Percentiles rank a stretch among this genome's conserved stretches.
Conservation (phyloP, 1,284 basidiomycete genomes). For the Trichosporon sp. region DNA sequence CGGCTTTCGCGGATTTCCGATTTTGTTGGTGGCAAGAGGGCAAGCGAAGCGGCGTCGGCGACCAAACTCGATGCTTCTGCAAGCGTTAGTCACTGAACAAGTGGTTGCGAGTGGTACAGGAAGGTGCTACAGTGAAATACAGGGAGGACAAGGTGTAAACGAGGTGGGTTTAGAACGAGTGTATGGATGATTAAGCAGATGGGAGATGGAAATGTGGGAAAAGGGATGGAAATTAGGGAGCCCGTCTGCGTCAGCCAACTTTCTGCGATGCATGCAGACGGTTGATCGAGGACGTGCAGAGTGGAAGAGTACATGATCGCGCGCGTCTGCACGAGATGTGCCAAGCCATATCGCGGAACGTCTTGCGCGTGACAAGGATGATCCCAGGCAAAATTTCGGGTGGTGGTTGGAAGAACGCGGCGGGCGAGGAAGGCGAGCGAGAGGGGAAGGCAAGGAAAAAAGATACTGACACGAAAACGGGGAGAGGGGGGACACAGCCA, state of each 20-base stretch:
- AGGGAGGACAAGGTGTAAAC: background rate
- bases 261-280: background rate
- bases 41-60: background rate
- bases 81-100: background rate
- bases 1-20: background rate
- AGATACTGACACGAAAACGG: background rate
- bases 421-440: background rate
- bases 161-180: background rate
- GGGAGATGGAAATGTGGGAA: background rate
- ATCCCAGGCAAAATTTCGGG: background rate
- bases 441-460: background rate
- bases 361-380: background rate
- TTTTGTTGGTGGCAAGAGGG: conserved; percentile 1
- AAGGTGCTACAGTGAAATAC: background rate
- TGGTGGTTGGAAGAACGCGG: background rate
- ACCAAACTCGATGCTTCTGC: background rate
- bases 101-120: background rate
- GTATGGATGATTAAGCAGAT: background rate
- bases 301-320: background rate
- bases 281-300: background rate
- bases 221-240: background rate
- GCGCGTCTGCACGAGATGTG: background rate
- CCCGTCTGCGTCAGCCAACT: background rate
- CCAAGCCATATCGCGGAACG: background rate
- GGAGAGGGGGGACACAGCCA: background rate